Base-by-base conservation (phyloP, 352 stramenopile genomes). In the Phytophthora sansomeana region DNA sequence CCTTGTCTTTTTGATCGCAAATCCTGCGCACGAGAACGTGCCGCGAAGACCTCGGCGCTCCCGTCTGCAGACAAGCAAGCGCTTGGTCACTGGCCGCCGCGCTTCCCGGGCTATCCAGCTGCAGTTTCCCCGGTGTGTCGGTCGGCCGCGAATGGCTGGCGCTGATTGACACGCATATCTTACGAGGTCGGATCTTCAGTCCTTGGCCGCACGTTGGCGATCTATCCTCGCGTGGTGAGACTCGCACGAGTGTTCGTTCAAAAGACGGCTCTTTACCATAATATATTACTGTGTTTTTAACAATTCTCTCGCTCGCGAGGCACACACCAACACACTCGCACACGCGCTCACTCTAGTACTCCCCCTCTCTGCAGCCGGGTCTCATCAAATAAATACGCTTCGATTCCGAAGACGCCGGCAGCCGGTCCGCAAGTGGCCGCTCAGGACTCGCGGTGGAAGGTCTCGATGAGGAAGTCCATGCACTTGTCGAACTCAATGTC, bases 381-480 rank as follows among this genome's bases (percentile, higher is more conserved):
- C 54, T 60, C 51, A 64, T 71, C 62, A 73, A 79, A 73, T 79
- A 75, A 76, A 79, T 76, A 76, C 49, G 67, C 72, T 72, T 71
- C 58, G 63, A 76, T 73, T 70, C 58, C 58, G 38, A 44, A 42
- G 49, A 62, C 14, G 24, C 36, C 33, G 35, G 52, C 33, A 21
- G 17, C 44, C 21, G 30, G 21, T 17, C 17, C 5, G 21, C 35
- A 55, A 29, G 11, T 39, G n/a, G 29, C 32, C 36, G 33, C 53
- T 61, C 73, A 85, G 4, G 59, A 58, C 41, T 88, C 79, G 59
- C 75, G 77, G 58, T 88, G 79, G 69, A 89, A 81, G 7, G 82
- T 87, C 61, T 87, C 81, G 72, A 92, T 92, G 44, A 92, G 70
- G 54, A 92, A 92, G 63, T 92, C 83, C 67, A 92, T 92, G 59